Conservation (phyloP, 208 protist genomes). For the Crithidia mellificae region DNA sequence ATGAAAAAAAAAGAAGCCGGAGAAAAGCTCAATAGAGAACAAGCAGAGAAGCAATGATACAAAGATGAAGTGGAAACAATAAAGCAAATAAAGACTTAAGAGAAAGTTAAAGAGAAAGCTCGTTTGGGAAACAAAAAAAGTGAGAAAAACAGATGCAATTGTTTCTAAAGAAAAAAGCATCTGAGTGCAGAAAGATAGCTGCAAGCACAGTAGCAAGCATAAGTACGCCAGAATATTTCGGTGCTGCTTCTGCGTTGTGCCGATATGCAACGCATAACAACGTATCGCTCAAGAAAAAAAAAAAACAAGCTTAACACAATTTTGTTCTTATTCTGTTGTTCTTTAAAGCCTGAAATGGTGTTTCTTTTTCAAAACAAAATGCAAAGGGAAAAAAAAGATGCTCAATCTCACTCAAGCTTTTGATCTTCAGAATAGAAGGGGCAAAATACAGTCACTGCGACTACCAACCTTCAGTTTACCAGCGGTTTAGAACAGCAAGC, state of each 20-base stretch:
- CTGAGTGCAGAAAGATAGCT: no score
- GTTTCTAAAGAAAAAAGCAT: no score
- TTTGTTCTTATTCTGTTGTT: not conserved
- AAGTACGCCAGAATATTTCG: no score
- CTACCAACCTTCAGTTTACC: no score
- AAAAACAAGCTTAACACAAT: not conserved
- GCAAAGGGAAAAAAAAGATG: no score
- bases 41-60: conserved; percentile 1
- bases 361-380: no score
- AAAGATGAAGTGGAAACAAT: conserved; percentile 7
- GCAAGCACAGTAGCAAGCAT: not conserved
- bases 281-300: conserved; percentile 1
- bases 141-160: not conserved
- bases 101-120: not conserved
- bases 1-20: not conserved
- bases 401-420: no score
- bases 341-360: no score
- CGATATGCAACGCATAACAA: not conserved
- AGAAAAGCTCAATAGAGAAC: not conserved
- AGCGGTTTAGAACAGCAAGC: no score
- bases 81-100: not conserved
- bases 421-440: no score
- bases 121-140: not conserved
- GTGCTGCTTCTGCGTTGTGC: no score
- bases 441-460: no score